Evolutionary conservation across 2,329 filamentous ascomycete species (phyloP), one percentile per base, ranked within the genome.

Genomic region (Fusarium keratoplasticum): DNA sequence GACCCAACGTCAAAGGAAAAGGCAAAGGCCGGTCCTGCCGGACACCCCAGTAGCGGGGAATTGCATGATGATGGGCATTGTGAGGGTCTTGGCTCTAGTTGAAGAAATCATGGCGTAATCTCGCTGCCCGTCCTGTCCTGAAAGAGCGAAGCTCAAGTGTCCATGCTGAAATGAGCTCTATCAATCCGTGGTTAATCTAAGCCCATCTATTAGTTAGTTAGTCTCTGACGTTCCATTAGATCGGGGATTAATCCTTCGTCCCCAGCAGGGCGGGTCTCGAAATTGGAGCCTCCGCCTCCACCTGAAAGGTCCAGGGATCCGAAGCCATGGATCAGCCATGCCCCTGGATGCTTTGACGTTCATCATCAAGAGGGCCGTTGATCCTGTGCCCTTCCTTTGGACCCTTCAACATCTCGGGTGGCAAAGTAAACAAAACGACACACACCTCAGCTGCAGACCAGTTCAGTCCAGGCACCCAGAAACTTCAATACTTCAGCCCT

Each of bases 211-310:
- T 22, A 47, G 50, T 66, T 67, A 72, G 72, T 70, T 16, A 36
- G 35, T 18, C 65, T 62, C 57, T 74, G 72, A 74, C 72, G 62
- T 72, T 44, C 72, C 66, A 64, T 33, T 55, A 70, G 75, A 74
- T 75, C 72, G 74, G 68, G 66, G 60, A 72, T 64, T 72, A 72
- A 66, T 42, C 40, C 62, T 64, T 66, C 35, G 60, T 67, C 59
- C 64, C 52, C 63, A 65, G 58, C 42, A 35, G 50, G 64, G 75
- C 71, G 73, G 65, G 70, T 77, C 71, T 61, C 20, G 40, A 35
- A 74, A 66, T 63, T 75, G 69, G 44, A 61, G 66, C 59, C 66
- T 55, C 71, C 57, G 68, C 67, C 52, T 47, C 69, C 50, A 54
- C 50, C 50, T 31, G 50, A 31, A 54, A 54, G 50, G 50, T 16